These are phyloP conservation scores for Bimuria novae-zelandiae DNA, from an alignment of 2,329 filamentous ascomycete genomes.

Conservation along the genomic window DNA sequence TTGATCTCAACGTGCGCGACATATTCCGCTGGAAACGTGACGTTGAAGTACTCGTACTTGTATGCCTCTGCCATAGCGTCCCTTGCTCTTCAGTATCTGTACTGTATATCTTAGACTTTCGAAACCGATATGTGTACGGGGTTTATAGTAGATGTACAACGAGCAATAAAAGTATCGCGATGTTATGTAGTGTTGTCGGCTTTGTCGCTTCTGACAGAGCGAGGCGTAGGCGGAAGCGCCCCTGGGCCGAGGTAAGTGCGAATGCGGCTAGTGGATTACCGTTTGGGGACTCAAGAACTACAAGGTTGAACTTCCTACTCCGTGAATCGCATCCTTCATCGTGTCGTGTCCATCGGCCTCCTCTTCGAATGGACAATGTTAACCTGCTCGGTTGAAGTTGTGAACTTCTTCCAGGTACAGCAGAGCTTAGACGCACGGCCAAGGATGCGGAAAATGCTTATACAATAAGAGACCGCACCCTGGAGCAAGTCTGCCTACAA, in stretches of 20 bases:
- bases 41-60: constrained; percentile 69
- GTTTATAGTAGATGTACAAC: no score
- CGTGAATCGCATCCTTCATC: no score
- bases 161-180: background rate
- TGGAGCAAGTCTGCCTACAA: no score
- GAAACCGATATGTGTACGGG: background rate
- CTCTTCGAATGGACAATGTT: no score
- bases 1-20: constrained; percentile 94
- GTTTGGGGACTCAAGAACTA: no score
- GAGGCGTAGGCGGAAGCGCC: background rate
- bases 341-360: no score
- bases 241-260: constrained; percentile 6
- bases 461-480: no score
- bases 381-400: no score
- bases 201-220: constrained; percentile 1
- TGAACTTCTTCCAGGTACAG: no score
- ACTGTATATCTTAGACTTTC: background rate
- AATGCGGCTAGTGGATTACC: constrained; percentile 2
- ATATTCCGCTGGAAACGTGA: constrained; percentile 71
- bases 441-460: no score
- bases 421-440: no score
- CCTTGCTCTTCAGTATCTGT: background rate
- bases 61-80: constrained; percentile 39
- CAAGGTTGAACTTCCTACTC: no score
- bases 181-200: background rate